phyloP scores from a whole-genome alignment of 176 grass and related monocot genomes.

The Musa troglodytarum region DNA sequence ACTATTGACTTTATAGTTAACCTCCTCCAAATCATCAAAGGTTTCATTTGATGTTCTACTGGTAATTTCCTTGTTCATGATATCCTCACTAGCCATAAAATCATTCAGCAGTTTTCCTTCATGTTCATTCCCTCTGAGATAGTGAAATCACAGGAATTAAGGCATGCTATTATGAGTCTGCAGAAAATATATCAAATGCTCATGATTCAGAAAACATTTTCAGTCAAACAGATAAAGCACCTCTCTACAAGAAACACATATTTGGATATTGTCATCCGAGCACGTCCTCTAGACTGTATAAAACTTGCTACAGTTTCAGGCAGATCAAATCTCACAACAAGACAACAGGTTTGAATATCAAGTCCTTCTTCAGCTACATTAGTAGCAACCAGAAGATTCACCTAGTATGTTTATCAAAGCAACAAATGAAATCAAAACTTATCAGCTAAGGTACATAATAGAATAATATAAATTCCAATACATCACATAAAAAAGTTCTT shows the following conservation, averaged over 20 bases:
- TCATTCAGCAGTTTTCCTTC: slow-evolving; percentile 67
- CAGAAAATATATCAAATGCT: slow-evolving; percentile 8
- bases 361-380: slow-evolving; percentile 98
- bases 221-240: slow-evolving; percentile 23
- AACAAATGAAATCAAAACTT: neutral
- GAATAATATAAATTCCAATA: too few relatives aligned
- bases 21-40: slow-evolving; percentile 68
- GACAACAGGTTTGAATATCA: slow-evolving; percentile 90
- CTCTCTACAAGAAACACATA: slow-evolving; percentile 83
- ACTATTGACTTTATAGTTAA: slow-evolving; percentile 50
- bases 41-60: slow-evolving; percentile 58
- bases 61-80: slow-evolving; percentile 76
- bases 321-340: slow-evolving; percentile 94
- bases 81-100: slow-evolving; percentile 55
- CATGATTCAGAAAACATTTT: slow-evolving; percentile 3
- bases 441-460: neutral
- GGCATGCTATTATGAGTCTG: neutral
- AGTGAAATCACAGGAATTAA: slow-evolving; percentile 4
- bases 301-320: slow-evolving; percentile 86
- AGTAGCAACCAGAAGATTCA: slow-evolving; percentile 91
- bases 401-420: slow-evolving; percentile 34
- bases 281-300: slow-evolving; percentile 91
- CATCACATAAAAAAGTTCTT: too few relatives aligned
- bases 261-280: slow-evolving; percentile 77
- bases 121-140: slow-evolving; percentile 59